Conservation (phyloP, 768 basidiomycete species). For the Leccinum aurantiacum region DNA sequence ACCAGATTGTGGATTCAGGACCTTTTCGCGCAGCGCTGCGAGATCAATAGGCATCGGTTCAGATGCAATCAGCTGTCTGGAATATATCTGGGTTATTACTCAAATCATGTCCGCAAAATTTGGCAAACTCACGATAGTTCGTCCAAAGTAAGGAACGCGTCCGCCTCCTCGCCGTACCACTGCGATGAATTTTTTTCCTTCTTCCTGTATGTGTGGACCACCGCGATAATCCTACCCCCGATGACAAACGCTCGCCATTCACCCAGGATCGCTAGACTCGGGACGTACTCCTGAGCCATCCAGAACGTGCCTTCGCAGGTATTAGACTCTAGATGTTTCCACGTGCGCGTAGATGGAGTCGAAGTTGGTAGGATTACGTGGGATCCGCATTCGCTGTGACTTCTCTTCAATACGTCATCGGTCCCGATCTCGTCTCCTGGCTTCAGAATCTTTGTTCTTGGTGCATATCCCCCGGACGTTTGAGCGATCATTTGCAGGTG, state of each 20-base stretch:
- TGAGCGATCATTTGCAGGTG: neutral
- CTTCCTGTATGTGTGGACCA: neutral
- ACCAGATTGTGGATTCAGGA: neutral
- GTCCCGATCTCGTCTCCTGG: neutral
- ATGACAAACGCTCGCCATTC: constrained; percentile 9
- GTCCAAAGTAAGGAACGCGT: neutral
- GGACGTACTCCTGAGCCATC: constrained; percentile 8
- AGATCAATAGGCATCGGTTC: neutral
- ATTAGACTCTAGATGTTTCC: neutral
- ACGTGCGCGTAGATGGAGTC: neutral
- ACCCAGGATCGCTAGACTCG: neutral
- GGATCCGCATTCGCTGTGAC: neutral
- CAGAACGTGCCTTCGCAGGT: neutral
- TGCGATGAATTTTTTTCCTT: neutral
- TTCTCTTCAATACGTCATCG: neutral
- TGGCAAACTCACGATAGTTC: neutral
- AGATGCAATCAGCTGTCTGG: neutral
- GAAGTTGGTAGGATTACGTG: neutral
- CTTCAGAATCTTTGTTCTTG: neutral
- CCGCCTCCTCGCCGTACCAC: neutral
- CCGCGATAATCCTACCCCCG: neutral
- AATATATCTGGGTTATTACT: too few species aligned
- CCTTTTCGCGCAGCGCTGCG: neutral
- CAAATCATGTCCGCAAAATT: too few species aligned
- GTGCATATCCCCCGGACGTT: neutral